Percentiles rank a stretch among this genome's conserved stretches.
phyloP scores from a whole-genome alignment of 768 basidiomycete species.

The Termitomyces sp. region DNA sequence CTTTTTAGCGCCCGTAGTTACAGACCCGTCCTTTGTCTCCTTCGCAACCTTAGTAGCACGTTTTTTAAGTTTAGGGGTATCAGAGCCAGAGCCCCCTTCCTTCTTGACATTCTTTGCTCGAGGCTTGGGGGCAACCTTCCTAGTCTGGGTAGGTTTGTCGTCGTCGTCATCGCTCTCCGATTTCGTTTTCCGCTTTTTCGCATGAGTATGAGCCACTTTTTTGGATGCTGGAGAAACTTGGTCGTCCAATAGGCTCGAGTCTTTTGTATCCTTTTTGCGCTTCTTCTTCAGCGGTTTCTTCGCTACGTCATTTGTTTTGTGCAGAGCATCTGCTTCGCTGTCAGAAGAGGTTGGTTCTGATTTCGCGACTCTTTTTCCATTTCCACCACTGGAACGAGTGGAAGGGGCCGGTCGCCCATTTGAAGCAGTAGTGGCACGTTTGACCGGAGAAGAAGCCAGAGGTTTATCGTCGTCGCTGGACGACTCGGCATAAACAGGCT shows the following conservation, averaged over 20 bases:
- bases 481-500: conserved; percentile 44
- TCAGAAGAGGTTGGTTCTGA: conserved; percentile 30
- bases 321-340: conserved; percentile 38
- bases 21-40: conserved; percentile 30
- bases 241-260: conserved; percentile 28
- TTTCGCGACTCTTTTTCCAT: conserved; percentile 34
- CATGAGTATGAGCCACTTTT: conserved; percentile 24
- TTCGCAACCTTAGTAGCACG: conserved; percentile 36
- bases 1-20: conserved; percentile 44
- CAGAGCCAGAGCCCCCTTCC: conserved; percentile 40
- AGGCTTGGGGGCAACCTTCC: conserved; percentile 42
- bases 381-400: conserved; percentile 34
- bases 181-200: conserved; percentile 44
- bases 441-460: conserved; percentile 68
- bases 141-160: conserved; percentile 37
- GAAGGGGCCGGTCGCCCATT: conserved; percentile 32
- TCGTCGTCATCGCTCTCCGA: conserved; percentile 45
- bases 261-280: conserved; percentile 40
- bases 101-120: conserved; percentile 51
- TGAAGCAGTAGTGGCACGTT: conserved; percentile 35
- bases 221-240: conserved; percentile 31
- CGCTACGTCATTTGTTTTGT: conserved; percentile 36
- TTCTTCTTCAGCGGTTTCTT: conserved; percentile 65
- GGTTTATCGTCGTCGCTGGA: conserved; percentile 73
- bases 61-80: conserved; percentile 43